A percentile compares a stretch with the other conserved stretches of the same genome.
Evolutionary conservation across 345 rosid genomes (phyloP).

Genomic region (Hibiscus trionum): DNA sequence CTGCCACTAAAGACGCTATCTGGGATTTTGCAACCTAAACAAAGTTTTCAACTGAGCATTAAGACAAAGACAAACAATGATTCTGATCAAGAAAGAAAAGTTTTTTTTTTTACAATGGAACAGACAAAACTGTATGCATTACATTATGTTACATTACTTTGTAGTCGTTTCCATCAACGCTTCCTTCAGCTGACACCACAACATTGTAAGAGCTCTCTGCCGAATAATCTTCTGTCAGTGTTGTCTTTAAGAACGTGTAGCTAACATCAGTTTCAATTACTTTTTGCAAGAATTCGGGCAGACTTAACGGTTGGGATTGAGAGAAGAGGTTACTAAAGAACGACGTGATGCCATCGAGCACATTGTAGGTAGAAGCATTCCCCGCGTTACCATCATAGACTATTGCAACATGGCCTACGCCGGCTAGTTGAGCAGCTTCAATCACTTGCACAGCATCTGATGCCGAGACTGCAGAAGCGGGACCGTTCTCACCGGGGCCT

Average conservation of each 20-base stretch:
- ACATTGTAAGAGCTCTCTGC: slow-evolving; percentile 74
- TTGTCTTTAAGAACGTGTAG: slow-evolving; percentile 76
- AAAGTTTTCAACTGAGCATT: neutral
- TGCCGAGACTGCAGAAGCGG: slow-evolving; percentile 50
- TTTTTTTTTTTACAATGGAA: neutral
- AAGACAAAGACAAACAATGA: neutral
- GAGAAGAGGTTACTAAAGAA: slow-evolving; percentile 76
- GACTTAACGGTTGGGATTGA: slow-evolving; percentile 45
- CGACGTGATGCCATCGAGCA: slow-evolving; percentile 67
- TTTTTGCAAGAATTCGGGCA: slow-evolving; percentile 60
- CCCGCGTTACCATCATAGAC: slow-evolving; percentile 40
- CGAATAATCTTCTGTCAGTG: slow-evolving; percentile 71
- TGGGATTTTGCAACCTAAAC: slow-evolving; percentile 62
- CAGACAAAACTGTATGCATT: slow-evolving; percentile 71
- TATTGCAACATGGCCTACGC: slow-evolving; percentile 80
- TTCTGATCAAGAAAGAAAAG: neutral
- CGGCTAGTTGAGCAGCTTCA: slow-evolving; percentile 74
- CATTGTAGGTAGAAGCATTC: slow-evolving; percentile 51
- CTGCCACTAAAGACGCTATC: slow-evolving; percentile 79
- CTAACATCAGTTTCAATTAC: slow-evolving; percentile 58
- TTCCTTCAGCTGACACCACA: slow-evolving; percentile 72
- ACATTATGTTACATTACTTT: slow-evolving; percentile 72
- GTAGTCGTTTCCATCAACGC: slow-evolving; percentile 51
- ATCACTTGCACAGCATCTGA: slow-evolving; percentile 69
- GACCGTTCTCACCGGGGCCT: slow-evolving; percentile 67